Evolutionary conservation across 345 rosid species (phyloP), one percentile per base, ranked within the genome.

Genomic region (Bruguiera gymnorhiza): DNA sequence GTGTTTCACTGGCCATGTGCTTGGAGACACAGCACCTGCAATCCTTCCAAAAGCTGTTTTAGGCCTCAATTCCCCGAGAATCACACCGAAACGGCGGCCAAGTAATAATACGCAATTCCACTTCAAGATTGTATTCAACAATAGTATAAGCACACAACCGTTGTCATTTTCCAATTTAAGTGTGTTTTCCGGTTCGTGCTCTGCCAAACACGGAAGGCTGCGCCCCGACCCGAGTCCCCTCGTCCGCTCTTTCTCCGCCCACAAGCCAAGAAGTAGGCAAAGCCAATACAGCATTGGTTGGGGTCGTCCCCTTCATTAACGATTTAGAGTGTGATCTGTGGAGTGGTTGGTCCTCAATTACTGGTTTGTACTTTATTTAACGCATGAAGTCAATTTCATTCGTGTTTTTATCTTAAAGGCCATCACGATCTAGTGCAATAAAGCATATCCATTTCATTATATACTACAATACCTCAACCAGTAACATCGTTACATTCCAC

Each of bases 31-130:
- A 73, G 56, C 66, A 66, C 23, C 46, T 72, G 63, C 21, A 65
- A 59, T 48, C 11, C 6, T 72, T 75, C 61, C 18, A 72, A 39
- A 69, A 79, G 57, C 70, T 69, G 6, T 70, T 79, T 37, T 63
- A 69, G 9, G 37, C 60, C 18, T 24, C 30, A 15, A 15, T 56
- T 56, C 30, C 29, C 7, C 5, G 30, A 56, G 13, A 23, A 23
- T 24, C 30, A 13, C 5, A 13, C 50, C 1, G 15, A 43, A 43
- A 3, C 30, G 10, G 23, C 24, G 18, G 30, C 60, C 60, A 3
- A 9, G 18, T 27, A 8, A 6, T 56, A 27, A 27, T 55, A 52
- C 54, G 8, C 58, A 21, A 10, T 27, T 56, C 60, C 16, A 10
- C 18, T 7, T 56, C 29, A 23, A 24, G 16, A 30, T n/a, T 23